Evolutionary conservation across 441 rosid genomes (phyloP), one percentile per base, ranked within the genome.

Genomic region (Populus hybrid): DNA sequence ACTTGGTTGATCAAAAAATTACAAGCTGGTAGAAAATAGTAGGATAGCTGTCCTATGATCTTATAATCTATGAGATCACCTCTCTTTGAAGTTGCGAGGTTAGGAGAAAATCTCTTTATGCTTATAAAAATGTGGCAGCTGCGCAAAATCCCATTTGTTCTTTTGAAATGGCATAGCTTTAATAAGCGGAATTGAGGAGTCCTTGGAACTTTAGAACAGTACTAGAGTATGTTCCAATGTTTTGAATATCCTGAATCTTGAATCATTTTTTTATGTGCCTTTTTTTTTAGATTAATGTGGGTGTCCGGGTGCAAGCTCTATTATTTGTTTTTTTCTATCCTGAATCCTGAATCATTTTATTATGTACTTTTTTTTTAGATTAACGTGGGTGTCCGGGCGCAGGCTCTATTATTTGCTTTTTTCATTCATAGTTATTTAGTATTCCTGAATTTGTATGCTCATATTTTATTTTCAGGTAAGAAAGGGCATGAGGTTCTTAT

Each of bases 401-500:
- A 26, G 1, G 28, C 28, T 26, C 28, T 33, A 26, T 29, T 24
- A 40, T 69, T 7, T 28, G 66, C 20, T 33, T 70, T 64, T 45
- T 71, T n/a, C 31, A 7, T 64, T 16, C 28, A 68, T 20, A 20
- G 24, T 11, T 64, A 68, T 59, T 28, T 21, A 35, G 40, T n/a
- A 59, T 21, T 64, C 59, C 75, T 79, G 56, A 76, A 16, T 33
- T 45, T 31, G 20, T 14, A 7, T 56, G 38, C 67, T 33, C 10
- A 31, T 31, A 5, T 36, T 70, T 23, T 61, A n/a, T 42, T n/a
- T 71, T 71, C 89, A 95, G 99, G 99, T 79, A 95, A 95, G 85
- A 95, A 93, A 85, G 99, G 99, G 68, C 80, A 42, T 4, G 99
- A 95, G 83, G 91, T 95, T 80, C 83, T 95, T 78, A 88, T 95